A percentile compares a stretch with the other conserved stretches of the same genome.
Conservation (phyloP, 495 filamentous ascomycete genomes). For the Podospora didyma region DNA sequence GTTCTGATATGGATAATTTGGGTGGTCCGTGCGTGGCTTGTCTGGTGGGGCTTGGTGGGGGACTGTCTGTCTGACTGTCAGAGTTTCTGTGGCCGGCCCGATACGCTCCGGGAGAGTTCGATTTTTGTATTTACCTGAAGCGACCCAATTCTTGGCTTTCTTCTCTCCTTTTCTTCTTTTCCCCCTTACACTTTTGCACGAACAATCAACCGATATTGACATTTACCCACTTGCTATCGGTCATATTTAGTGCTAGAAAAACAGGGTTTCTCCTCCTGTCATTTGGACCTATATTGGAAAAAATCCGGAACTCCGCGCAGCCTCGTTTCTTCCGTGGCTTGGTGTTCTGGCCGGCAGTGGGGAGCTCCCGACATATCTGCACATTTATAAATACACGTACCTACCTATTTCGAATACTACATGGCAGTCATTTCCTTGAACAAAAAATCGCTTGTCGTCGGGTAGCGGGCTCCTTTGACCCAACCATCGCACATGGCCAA, state of each 20-base stretch:
- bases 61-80: too few species aligned
- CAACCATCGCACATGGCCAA: too few species aligned
- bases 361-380: background rate
- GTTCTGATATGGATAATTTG: background rate
- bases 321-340: background rate
- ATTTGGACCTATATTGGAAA: constrained; percentile 1
- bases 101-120: constrained; percentile 7
- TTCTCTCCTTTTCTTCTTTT: constrained; percentile 18
- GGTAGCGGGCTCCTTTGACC: too few species aligned
- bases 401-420: too few species aligned
- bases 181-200: constrained; percentile 44
- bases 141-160: background rate
- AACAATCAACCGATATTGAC: constrained; percentile 50
- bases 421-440: too few species aligned
- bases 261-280: constrained; percentile 6
- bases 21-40: background rate
- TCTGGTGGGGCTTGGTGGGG: background rate
- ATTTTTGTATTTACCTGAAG: constrained; percentile 1
- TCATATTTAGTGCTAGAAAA: constrained; percentile 49
- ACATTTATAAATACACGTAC: background rate
- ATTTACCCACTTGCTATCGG: constrained; percentile 39
- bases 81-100: background rate
- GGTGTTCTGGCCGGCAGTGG: background rate
- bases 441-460: too few species aligned
- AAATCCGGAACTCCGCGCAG: background rate